Percentiles rank a stretch among this genome's conserved stretches.
Evolutionary conservation across 768 basidiomycete species (phyloP).

Genomic region (Mycena polygramma): DNA sequence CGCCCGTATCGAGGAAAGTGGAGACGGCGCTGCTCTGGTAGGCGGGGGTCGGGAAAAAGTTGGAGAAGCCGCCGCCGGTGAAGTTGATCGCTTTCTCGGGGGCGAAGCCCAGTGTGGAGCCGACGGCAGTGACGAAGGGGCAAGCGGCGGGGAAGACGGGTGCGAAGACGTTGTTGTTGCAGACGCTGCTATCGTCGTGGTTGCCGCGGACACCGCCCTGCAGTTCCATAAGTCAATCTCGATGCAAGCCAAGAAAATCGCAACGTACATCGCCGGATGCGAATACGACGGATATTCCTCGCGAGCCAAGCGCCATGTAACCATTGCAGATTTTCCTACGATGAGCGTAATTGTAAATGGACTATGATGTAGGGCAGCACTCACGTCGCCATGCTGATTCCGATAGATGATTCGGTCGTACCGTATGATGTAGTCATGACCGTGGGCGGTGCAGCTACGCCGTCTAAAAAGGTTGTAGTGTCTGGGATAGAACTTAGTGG

Average conservation of each 20-base stretch:
- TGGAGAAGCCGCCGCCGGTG: slow-evolving; percentile 56
- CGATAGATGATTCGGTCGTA: slow-evolving; percentile 9
- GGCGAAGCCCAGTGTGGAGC: slow-evolving; percentile 4
- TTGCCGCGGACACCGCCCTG: slow-evolving; percentile 17
- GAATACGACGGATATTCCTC: slow-evolving; percentile 43
- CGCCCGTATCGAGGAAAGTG: slow-evolving; percentile 44
- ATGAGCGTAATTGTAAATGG: slow-evolving; percentile 40
- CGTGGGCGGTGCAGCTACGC: slow-evolving; percentile 1
- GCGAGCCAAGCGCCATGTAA: slow-evolving; percentile 13
- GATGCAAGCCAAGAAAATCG: too few species aligned
- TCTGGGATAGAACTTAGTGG: too few species aligned
- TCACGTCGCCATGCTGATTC: slow-evolving; percentile 17
- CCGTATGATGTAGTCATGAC: slow-evolving; percentile 26
- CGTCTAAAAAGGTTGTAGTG: slow-evolving; percentile 8
- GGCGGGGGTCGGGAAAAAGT: slow-evolving; percentile 49
- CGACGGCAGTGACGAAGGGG: slow-evolving; percentile 14
- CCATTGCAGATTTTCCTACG: slow-evolving; percentile 24
- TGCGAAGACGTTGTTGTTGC: slow-evolving; percentile 42
- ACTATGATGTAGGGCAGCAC: neutral
- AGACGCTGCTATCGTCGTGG: neutral
- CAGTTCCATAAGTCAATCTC: neutral
- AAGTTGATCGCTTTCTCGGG: slow-evolving; percentile 27
- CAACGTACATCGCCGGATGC: slow-evolving; percentile 18
- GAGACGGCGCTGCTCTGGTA: slow-evolving; percentile 49
- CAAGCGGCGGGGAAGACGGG: slow-evolving; percentile 37